Evolutionary conservation across 371 early-diverging fungal genomes (phyloP), one percentile per base, ranked within the genome.

Genomic region (Saksenaea oblongispora): DNA sequence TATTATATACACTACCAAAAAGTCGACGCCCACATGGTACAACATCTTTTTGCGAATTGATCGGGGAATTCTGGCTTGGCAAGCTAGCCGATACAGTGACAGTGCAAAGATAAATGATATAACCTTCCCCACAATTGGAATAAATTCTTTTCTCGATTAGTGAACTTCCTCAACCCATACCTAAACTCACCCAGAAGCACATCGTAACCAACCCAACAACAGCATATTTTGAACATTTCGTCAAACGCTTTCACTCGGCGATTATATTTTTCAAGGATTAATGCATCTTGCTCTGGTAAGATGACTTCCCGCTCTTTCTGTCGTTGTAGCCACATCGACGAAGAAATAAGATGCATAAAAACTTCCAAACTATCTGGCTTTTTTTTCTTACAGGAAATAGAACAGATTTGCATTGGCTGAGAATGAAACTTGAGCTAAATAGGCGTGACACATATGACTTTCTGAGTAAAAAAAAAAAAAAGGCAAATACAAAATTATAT

Each of bases 121-220:
- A 2, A 75, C 65, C 61, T 81, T 81, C 14, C 81, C 81, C n/a
- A 81, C 66, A 2, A 81, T 61, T 3, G 81, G 81, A 35, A 81
- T 81, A 61, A 81, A 65, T 14, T 81, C 81, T 66, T 24, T 13
- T 61, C 13, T 34, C 31, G 35, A 35, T 22, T 39, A 8, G 24
- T 13, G 3, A 18, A 56, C 35, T 13, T 42, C 1, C 5, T 15
- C 18, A 22, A 34, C 41, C 11, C 54, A 10, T 31, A 9, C 9
- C n/a, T 41, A n/a, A 51, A 51, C 34, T 61, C 59, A 75, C 76
- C 80, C 34, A 78, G 63, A 42, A 81, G 31, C 5, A 78, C 61
- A 54, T 78, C 81, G 47, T 73, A 81, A 17, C 81, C 81, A 13
- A 81, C 68, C 81, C 81, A 81, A 34, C 81, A 81, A 36, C 81